phyloP scores from a whole-genome alignment of 2,329 filamentous ascomycete species.

The Chrysosporium keratinophilum region DNA sequence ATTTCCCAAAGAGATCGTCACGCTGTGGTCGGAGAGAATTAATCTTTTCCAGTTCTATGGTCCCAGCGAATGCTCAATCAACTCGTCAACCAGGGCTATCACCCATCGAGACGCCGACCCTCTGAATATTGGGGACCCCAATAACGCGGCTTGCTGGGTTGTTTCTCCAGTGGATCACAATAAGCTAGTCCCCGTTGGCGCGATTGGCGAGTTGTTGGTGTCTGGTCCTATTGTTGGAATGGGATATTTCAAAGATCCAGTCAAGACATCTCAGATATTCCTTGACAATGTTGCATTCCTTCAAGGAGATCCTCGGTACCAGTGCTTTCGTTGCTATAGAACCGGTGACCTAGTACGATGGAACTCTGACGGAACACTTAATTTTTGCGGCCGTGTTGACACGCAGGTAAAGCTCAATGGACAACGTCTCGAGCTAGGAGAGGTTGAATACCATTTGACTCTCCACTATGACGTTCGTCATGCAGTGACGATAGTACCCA shows the following conservation, averaged over 20 bases:
- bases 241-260: constrained; percentile 29
- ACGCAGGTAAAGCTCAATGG: constrained; percentile 28
- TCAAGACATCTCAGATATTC: constrained; percentile 20
- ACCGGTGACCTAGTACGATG: constrained; percentile 29
- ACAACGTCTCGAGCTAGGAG: constrained; percentile 28
- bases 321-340: constrained; percentile 26
- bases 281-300: constrained; percentile 17
- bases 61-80: constrained; percentile 19
- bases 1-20: constrained; percentile 25
- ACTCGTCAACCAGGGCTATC: constrained; percentile 7
- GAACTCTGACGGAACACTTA: constrained; percentile 23
- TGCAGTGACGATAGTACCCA: not conserved
- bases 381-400: constrained; percentile 27
- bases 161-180: constrained; percentile 18
- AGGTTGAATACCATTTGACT: constrained; percentile 23
- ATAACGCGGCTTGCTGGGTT: constrained; percentile 17
- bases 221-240: constrained; percentile 27
- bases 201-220: constrained; percentile 25
- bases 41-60: constrained; percentile 19
- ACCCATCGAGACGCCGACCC: constrained; percentile 1
- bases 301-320: constrained; percentile 18
- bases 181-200: constrained; percentile 19
- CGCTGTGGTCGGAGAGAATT: constrained; percentile 21
- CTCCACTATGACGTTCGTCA: not conserved
- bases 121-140: constrained; percentile 8